Percentiles rank a stretch among this genome's conserved stretches.
Evolutionary conservation across 164 flowering plant species (phyloP).

Genomic region (Aristolochia contorta): DNA sequence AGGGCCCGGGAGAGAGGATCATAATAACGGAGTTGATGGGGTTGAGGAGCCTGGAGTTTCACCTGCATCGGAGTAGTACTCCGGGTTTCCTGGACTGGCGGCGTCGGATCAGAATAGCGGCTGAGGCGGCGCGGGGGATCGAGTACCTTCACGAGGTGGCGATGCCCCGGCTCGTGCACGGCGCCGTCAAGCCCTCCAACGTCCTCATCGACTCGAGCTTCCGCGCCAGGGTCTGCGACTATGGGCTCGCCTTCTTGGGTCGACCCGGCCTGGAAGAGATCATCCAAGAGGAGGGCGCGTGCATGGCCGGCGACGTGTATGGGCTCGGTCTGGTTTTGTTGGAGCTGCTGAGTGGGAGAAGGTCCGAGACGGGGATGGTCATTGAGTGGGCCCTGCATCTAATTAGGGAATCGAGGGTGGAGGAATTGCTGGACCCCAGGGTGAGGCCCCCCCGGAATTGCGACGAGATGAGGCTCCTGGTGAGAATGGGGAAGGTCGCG

Average conservation of each 20-base stretch:
- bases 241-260: conserved; percentile 54
- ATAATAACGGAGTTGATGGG: conserved; percentile 48
- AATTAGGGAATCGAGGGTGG: conserved; percentile 45
- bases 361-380: conserved; percentile 46
- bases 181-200: conserved; percentile 63
- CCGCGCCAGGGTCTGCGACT: conserved; percentile 51
- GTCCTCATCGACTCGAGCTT: conserved; percentile 46
- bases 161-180: conserved; percentile 53
- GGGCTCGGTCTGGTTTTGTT: conserved; percentile 76
- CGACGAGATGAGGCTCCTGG: conserved; percentile 27
- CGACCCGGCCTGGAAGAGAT: no score
- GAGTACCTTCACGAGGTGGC: conserved; percentile 54
- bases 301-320: conserved; percentile 70
- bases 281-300: conserved; percentile 27
- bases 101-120: conserved; percentile 40
- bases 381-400: conserved; percentile 67
- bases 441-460: conserved; percentile 19
- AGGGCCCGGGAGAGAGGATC: conserved; percentile 83
- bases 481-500: conserved; percentile 66
- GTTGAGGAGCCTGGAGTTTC: conserved; percentile 50
- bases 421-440: conserved; percentile 63
- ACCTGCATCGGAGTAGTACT: conserved; percentile 37
- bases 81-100: conserved; percentile 40
- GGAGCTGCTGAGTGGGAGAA: conserved; percentile 69
- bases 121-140: conserved; percentile 59